Conservation (phyloP, 306 rosid genomes). For the Vachellia collinsii region DNA sequence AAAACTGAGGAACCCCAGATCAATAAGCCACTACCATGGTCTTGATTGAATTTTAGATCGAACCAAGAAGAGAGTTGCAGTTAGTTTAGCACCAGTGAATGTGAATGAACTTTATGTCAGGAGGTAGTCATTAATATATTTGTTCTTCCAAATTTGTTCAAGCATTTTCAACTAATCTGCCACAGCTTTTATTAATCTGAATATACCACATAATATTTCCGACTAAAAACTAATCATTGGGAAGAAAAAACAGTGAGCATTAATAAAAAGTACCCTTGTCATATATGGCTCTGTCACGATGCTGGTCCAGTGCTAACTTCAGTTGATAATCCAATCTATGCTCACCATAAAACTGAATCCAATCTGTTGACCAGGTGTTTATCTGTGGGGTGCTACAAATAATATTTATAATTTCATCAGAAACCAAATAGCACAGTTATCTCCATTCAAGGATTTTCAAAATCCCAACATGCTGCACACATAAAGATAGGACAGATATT, state of each 20-base stretch:
- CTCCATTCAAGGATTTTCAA: constrained; percentile 14
- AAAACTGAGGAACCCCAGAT: not conserved
- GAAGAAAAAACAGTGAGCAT: constrained; percentile 16
- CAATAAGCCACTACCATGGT: not conserved
- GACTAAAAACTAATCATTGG: not conserved
- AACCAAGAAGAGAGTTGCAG: constrained; percentile 3
- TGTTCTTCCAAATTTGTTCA: not conserved
- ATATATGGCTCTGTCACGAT: constrained; percentile 67
- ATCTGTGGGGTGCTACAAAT: constrained; percentile 83
- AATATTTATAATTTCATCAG: constrained; percentile 25
- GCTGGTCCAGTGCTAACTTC: constrained; percentile 66
- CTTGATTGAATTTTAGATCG: constrained; percentile 3
- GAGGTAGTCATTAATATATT: not conserved
- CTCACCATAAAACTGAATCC: constrained; percentile 89
- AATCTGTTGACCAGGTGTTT: constrained; percentile 88
- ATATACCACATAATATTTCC: not conserved
- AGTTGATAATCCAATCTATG: constrained; percentile 86
- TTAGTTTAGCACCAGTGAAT: not conserved
- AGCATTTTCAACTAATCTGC: not conserved
- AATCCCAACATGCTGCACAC: constrained; percentile 1
- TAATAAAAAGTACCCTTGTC: constrained; percentile 65
- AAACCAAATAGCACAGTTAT: constrained; percentile 20
- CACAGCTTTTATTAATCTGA: not conserved
- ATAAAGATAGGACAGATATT: constrained; percentile 5
- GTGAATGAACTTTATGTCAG: not conserved